Evolutionary conservation across 2,329 filamentous ascomycete genomes (phyloP), one percentile per base, ranked within the genome.

Genomic region (Arthrobotrys sphaeroides): DNA sequence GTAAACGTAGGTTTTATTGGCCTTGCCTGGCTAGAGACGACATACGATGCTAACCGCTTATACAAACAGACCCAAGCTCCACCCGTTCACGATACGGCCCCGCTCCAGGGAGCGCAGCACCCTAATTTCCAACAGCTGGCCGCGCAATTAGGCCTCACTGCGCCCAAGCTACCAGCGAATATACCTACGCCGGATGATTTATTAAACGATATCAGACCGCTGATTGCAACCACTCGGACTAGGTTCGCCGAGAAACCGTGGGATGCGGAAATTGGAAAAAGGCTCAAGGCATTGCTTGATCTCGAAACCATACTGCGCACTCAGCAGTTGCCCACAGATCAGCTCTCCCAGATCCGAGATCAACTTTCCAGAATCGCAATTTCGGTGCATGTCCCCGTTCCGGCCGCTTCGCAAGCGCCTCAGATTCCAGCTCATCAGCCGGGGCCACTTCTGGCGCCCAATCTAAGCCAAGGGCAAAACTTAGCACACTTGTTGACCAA

Each of bases 271-370:
- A 87, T 92, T 81, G 90, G 92, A 82, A 90, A 88, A 81, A 92
- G 91, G 83, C 85, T 97, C 81, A 91, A 92, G 84, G 93, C 93
- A 77, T 88, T 97, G 79, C 85, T 94, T 83, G 92, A 95, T 83
- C 87, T 98, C 78, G 92, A 96, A 84, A 89, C 87, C 79, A 88
- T 94, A 78, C 85, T 97, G 81, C 89, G 91, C 82, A 90, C 87
- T 79, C 91, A 93, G 83, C 89, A 90, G 81, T 86, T 97, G 82
- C 90, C 90, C 73, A 89, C 89, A 80, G 90, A 94, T 81, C 91
- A 96, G 84, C 87, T 97, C 81, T 89, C 91, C 83, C 88, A 91
- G 82, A 91, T 97, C 83, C 92, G 90, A 83, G 90, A 90, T 82
- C 92, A 95, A 87, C 90, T 97, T 83, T 89, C 90, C 82, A 89